Percentiles rank a stretch among this genome's conserved stretches.
Evolutionary conservation across 2,329 filamentous ascomycete genomes (phyloP).

Genomic region (Cercospora canescens): DNA sequence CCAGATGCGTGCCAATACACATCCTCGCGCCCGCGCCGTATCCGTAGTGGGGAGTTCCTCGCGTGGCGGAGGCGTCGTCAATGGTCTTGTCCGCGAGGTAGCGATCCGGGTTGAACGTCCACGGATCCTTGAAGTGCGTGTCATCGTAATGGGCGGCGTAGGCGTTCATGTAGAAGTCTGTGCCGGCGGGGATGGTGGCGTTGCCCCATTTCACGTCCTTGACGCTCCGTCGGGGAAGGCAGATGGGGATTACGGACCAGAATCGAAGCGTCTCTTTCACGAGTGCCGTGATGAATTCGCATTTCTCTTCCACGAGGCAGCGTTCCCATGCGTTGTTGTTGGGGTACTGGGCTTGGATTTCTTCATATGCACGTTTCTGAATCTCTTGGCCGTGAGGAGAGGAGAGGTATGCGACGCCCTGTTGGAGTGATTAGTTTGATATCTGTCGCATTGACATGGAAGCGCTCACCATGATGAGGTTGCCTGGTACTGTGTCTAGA

Average conservation of each 20-base stretch:
- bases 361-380: slow-evolving; percentile 67
- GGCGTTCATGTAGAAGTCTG: slow-evolving; percentile 79
- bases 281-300: slow-evolving; percentile 74
- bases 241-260: slow-evolving; percentile 79
- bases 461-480: slow-evolving; percentile 63
- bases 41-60: slow-evolving; percentile 51
- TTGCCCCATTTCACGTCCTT: slow-evolving; percentile 71
- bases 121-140: slow-evolving; percentile 64
- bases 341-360: slow-evolving; percentile 71
- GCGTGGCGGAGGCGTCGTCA: slow-evolving; percentile 39
- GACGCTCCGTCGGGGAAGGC: slow-evolving; percentile 69
- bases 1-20: slow-evolving; percentile 43
- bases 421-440: background rate
- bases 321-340: slow-evolving; percentile 74
- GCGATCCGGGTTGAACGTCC: slow-evolving; percentile 68
- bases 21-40: slow-evolving; percentile 48
- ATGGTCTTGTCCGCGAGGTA: slow-evolving; percentile 58
- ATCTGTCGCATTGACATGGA: background rate
- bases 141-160: slow-evolving; percentile 74
- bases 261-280: slow-evolving; percentile 78
- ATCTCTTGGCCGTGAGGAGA: slow-evolving; percentile 67
- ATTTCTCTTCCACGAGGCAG: slow-evolving; percentile 71
- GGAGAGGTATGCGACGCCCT: slow-evolving; percentile 71
- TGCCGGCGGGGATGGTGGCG: slow-evolving; percentile 69
- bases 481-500: slow-evolving; percentile 77